phyloP scores from a whole-genome alignment of 441 rosid species.

The Daphne laureola region DNA sequence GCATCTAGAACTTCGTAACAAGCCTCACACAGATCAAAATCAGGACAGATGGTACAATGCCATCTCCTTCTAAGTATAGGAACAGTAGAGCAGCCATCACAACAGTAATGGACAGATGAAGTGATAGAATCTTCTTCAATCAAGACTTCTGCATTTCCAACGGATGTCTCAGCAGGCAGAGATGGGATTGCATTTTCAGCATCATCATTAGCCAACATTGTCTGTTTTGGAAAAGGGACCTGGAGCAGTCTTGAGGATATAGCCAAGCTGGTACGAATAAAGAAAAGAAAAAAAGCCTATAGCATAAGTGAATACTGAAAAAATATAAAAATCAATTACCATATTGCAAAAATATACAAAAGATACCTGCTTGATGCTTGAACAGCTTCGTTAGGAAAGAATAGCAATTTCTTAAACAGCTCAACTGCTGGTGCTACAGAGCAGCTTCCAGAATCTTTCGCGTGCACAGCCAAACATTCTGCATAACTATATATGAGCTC shows the following conservation, averaged over 20 bases:
- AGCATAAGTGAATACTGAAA: slow-evolving; percentile 17
- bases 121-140: slow-evolving; percentile 97
- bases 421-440: slow-evolving; percentile 95
- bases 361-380: slow-evolving; percentile 97
- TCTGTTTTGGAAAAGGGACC: slow-evolving; percentile 99
- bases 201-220: slow-evolving; percentile 89
- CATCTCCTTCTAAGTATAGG: slow-evolving; percentile 97
- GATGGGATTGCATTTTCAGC: slow-evolving; percentile 56
- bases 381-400: slow-evolving; percentile 81
- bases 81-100: slow-evolving; percentile 99
- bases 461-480: slow-evolving; percentile 90
- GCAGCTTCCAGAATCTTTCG: slow-evolving; percentile 48
- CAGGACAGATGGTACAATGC: slow-evolving; percentile 99
- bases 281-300: neutral
- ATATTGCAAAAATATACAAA: slow-evolving; percentile 6
- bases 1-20: slow-evolving; percentile 92
- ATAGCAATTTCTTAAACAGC: slow-evolving; percentile 79
- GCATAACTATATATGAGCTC: slow-evolving; percentile 97
- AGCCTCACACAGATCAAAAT: slow-evolving; percentile 97
- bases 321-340: slow-evolving; percentile 13
- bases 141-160: slow-evolving; percentile 76
- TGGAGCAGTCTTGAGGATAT: slow-evolving; percentile 99
- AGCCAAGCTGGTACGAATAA: slow-evolving; percentile 67
- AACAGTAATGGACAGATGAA: slow-evolving; percentile 97
- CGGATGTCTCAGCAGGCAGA: slow-evolving; percentile 53